Percentiles rank a stretch among this genome's conserved stretches.
phyloP scores from a whole-genome alignment of 129 eudicot species.

The Tagetes patula region DNA sequence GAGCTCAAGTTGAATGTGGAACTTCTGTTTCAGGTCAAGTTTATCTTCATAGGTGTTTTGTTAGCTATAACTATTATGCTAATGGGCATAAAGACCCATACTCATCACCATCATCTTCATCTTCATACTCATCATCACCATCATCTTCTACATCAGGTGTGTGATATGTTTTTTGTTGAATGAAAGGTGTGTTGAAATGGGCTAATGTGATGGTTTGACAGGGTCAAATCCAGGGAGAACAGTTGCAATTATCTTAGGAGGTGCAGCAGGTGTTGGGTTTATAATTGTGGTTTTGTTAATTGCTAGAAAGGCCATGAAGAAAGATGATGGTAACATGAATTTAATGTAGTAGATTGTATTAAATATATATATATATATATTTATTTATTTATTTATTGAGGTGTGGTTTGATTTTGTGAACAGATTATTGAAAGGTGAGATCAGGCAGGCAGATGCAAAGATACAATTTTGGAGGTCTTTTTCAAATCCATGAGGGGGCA shows the following conservation, averaged over 20 bases:
- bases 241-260: conserved; percentile 94
- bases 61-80: conserved; percentile 62
- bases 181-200: not conserved
- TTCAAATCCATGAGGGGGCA: conserved; percentile 34
- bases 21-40: conserved; percentile 71
- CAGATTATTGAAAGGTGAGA: conserved; percentile 49
- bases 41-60: conserved; percentile 71
- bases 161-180: not conserved
- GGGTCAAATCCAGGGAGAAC: conserved; percentile 79
- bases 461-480: conserved; percentile 44
- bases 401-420: conserved; percentile 17
- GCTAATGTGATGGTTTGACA: conserved; percentile 29
- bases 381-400: too few species aligned
- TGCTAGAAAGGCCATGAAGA: conserved; percentile 72
- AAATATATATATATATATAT: too few species aligned
- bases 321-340: conserved; percentile 67
- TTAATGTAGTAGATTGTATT: too few species aligned
- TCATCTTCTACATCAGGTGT: conserved; percentile 58
- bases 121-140: conserved; percentile 34
- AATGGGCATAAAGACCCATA: conserved; percentile 36
- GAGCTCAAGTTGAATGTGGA: conserved; percentile 87
- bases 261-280: conserved; percentile 93
- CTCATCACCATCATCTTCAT: conserved; percentile 43
- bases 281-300: conserved; percentile 66
- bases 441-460: not conserved